A percentile compares a stretch with the other conserved stretches of the same genome.
Evolutionary conservation across 2,329 filamentous ascomycete genomes (phyloP).

Genomic region (Claviceps quebecensis): DNA sequence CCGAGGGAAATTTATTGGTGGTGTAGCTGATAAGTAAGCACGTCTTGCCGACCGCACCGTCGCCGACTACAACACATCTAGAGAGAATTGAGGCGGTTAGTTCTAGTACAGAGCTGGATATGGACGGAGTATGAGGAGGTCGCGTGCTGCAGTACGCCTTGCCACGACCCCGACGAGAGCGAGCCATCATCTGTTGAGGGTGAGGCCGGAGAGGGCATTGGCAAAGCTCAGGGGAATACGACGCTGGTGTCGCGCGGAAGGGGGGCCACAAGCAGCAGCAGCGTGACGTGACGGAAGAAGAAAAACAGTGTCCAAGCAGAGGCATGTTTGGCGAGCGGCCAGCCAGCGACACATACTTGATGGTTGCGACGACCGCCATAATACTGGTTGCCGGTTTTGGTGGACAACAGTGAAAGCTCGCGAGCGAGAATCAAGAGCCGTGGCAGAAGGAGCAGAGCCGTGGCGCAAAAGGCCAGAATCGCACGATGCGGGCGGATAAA

Average conservation of each 20-base stretch:
- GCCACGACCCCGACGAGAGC: neutral
- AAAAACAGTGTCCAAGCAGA: neutral
- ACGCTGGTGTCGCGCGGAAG: neutral
- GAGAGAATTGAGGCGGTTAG: neutral
- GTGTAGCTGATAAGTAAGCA: slow-evolving; percentile 98
- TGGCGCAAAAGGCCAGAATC: slow-evolving; percentile 3
- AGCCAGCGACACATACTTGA: slow-evolving; percentile 36
- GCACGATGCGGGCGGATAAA: neutral
- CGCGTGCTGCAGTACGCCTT: neutral
- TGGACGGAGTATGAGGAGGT: neutral
- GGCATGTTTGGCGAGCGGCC: neutral
- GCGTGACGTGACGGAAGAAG: slow-evolving; percentile 4
- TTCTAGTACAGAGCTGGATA: neutral
- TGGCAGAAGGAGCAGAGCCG: neutral
- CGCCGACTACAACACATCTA: slow-evolving; percentile 96
- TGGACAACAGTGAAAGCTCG: neutral
- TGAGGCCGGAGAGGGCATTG: neutral
- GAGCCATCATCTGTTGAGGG: neutral
- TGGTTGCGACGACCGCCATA: slow-evolving; percentile 50
- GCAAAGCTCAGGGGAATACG: neutral
- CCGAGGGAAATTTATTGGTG: slow-evolving; percentile 98
- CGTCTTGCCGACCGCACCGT: slow-evolving; percentile 98
- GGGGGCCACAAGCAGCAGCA: slow-evolving; percentile 6
- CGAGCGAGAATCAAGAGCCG: neutral
- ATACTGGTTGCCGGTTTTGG: slow-evolving; percentile 17